phyloP scores from a whole-genome alignment of 2,329 filamentous ascomycete genomes.

The Cercospora beticola region DNA sequence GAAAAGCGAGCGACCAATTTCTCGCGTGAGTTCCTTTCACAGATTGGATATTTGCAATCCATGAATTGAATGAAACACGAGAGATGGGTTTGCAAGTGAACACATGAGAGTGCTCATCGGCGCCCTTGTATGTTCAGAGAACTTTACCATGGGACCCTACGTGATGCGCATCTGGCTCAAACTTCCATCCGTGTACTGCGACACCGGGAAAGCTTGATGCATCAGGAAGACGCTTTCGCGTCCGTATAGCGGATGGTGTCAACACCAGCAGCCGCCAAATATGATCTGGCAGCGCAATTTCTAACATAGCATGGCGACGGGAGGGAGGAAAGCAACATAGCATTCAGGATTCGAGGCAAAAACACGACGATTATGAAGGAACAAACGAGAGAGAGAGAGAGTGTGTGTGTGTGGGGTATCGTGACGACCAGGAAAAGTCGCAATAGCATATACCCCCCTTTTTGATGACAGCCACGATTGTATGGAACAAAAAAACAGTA shows the following conservation, averaged over 20 bases:
- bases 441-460: background rate
- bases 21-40: constrained; percentile 32
- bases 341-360: background rate
- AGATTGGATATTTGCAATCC: constrained; percentile 32
- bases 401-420: background rate
- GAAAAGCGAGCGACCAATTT: constrained; percentile 31
- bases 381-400: background rate
- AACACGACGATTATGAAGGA: background rate
- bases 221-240: background rate
- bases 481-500: background rate
- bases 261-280: background rate
- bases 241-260: background rate
- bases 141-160: background rate
- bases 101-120: background rate
- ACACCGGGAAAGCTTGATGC: background rate
- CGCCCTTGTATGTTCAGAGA: background rate
- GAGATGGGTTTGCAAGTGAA: background rate
- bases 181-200: background rate
- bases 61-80: background rate
- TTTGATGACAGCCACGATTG: constrained; percentile 4
- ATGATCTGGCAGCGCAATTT: background rate
- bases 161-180: background rate
- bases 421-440: background rate
- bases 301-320: background rate
- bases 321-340: background rate